A percentile compares a stretch with the other conserved stretches of the same genome.
These are phyloP conservation scores for Groenewaldozyma tartarivorans DNA, from an alignment of 805 yeast species.

Conservation along the genomic window DNA sequence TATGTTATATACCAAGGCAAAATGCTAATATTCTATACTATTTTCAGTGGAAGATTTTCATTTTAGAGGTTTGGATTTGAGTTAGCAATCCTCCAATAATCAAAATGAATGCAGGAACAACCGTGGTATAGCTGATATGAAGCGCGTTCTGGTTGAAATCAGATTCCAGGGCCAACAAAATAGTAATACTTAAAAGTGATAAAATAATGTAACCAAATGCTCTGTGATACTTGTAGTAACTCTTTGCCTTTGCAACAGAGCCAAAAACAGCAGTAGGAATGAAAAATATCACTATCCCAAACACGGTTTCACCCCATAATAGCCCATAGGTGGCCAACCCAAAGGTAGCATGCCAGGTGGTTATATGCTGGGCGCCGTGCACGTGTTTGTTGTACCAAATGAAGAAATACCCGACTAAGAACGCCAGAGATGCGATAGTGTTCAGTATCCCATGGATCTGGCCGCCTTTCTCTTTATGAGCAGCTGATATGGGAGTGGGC, in stretches of 20 bases:
- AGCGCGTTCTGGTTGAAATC: constrained; percentile 15
- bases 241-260: constrained; percentile 18
- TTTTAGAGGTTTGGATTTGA: constrained; percentile 9
- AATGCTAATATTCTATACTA: too few species aligned
- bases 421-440: constrained; percentile 11
- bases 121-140: constrained; percentile 10
- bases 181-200: constrained; percentile 10
- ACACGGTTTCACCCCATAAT: constrained; percentile 12
- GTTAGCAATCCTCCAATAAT: constrained; percentile 6
- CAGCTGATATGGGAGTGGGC: constrained; percentile 16
- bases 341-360: constrained; percentile 22
- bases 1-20: too few species aligned
- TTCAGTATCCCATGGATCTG: constrained; percentile 22
- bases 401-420: constrained; percentile 14
- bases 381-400: constrained; percentile 20
- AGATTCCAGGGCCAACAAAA: constrained; percentile 15
- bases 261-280: constrained; percentile 20
- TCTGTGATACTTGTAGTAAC: constrained; percentile 23
- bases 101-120: constrained; percentile 8
- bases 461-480: constrained; percentile 19
- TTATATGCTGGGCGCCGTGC: constrained; percentile 19
- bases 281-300: constrained; percentile 23
- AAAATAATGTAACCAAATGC: constrained; percentile 18
- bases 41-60: constrained; percentile 4
- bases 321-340: constrained; percentile 18